phyloP scores from a whole-genome alignment of 1,284 basidiomycete species.

The Inonotus obliquus region DNA sequence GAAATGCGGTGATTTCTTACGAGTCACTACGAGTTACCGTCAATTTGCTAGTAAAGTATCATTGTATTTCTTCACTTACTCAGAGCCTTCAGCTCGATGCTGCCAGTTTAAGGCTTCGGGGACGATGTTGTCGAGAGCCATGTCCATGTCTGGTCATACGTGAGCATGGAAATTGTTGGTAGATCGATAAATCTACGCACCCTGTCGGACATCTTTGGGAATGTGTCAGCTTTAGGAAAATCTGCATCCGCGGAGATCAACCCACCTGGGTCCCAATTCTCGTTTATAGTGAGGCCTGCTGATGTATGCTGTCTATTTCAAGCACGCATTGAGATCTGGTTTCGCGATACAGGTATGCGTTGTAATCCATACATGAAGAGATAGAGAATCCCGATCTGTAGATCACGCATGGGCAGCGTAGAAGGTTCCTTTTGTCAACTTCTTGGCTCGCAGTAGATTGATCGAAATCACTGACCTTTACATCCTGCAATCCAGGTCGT shows the following conservation, averaged over 20 bases:
- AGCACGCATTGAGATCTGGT: not conserved
- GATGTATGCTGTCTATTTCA: conserved; percentile 79
- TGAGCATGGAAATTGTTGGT: conserved; percentile 15
- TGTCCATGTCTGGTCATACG: conserved; percentile 60
- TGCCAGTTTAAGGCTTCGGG: conserved; percentile 84
- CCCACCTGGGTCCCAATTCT: conserved; percentile 74
- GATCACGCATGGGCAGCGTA: not conserved
- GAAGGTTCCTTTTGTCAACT: not conserved
- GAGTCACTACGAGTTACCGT: conserved; percentile 52
- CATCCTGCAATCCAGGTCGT: conserved; percentile 64
- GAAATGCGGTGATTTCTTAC: conserved; percentile 37
- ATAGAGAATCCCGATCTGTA: conserved; percentile 27
- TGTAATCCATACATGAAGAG: conserved; percentile 39
- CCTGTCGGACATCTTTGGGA: conserved; percentile 53
- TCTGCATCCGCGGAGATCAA: conserved; percentile 4
- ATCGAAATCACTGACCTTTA: conserved; percentile 45
- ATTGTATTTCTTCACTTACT: conserved; percentile 47
- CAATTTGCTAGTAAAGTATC: not conserved
- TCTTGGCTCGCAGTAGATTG: not conserved
- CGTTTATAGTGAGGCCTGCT: conserved; percentile 84
- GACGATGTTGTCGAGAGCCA: conserved; percentile 83
- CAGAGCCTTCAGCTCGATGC: conserved; percentile 88
- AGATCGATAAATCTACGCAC: conserved; percentile 26
- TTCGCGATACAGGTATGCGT: conserved; percentile 72
- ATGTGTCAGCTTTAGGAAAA: conserved; percentile 12